Conservation (phyloP, 2,329 filamentous ascomycete species). For the Aspergillus sp. region DNA sequence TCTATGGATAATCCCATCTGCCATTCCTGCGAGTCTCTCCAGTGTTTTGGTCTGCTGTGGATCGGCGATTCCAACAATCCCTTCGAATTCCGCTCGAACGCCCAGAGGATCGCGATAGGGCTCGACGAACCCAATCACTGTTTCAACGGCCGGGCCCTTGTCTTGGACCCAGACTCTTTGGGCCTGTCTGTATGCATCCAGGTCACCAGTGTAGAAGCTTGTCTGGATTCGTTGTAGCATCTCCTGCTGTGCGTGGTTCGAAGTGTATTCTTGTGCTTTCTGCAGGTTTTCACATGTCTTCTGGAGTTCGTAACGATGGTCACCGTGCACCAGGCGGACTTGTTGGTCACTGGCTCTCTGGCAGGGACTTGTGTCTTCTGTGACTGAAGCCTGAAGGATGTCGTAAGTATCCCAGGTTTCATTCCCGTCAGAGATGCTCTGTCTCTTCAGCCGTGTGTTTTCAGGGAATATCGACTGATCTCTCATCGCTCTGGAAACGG, state of each 20-base stretch:
- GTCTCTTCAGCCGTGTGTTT: conserved; percentile 39
- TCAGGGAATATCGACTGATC: conserved; percentile 38
- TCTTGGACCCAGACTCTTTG: conserved; percentile 47
- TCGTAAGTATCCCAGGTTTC: conserved; percentile 31
- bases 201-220: conserved; percentile 40
- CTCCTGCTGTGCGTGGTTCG: conserved; percentile 1
- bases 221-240: conserved; percentile 4
- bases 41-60: conserved; percentile 13
- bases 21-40: conserved; percentile 4
- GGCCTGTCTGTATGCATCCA: conserved; percentile 41
- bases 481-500: conserved; percentile 35
- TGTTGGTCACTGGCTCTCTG: background rate
- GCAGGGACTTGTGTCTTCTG: background rate
- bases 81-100: conserved; percentile 46
- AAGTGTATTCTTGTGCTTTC: conserved; percentile 2
- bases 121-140: conserved; percentile 47
- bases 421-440: conserved; percentile 32
- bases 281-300: conserved; percentile 2
- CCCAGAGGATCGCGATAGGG: conserved; percentile 48
- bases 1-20: conserved; percentile 5
- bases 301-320: conserved; percentile 7
- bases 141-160: conserved; percentile 43
- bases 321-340: conserved; percentile 5
- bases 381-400: conserved; percentile 19
- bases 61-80: conserved; percentile 30